Base-by-base conservation (phyloP, 371 early-diverging fungal genomes). In the Mucor sp. region DNA sequence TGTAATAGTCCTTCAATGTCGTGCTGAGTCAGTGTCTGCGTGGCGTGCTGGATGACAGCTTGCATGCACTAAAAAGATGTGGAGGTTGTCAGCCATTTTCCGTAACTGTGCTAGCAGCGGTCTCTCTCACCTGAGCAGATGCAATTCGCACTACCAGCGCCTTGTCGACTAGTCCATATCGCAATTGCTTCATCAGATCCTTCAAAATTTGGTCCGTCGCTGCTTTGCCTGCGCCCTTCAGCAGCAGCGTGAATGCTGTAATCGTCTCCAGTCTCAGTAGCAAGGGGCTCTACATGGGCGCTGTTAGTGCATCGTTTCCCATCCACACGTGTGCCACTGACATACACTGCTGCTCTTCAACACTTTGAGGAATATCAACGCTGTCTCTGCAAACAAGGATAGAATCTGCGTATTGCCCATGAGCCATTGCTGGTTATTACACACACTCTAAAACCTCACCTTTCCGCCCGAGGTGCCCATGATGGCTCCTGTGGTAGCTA, bases 181-280 rank as follows among this genome's bases (percentile, higher is more conserved):
- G 85, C 12, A 93, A 81, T 0, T 83, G 68, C 71, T 94, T 95
- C 58, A 87, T 73, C 14, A 93, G 74, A 23, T 97, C 98, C 67
- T 90, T 93, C 47, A 87, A 73, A 30, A 86, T 86, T 5, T 80
- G 69, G 17, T 97, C 97, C 0, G 80, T 82, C 14, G 90, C 85
- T 11, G 90, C 92, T 59, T 91, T 91, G 32, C 95, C 93, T 4
- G 93, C 93, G 7, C 95, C 95, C 50, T 82, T 85, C 12, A 97
- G 67, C 32, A 91, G 69, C 47, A 85, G 72, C 0, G 82, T 81
- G 30, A 96, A 79, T 15, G 95, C 87, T 33, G 86, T 78, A 43
- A 92, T 75, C 5, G 91, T 86, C 74, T 95, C 96, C 12, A 88
- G 76, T 32, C 93, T 76, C 58, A 96, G 67, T 1, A 87, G 69